Percentiles rank a stretch among this genome's conserved stretches.
phyloP scores from a whole-genome alignment of 2,329 filamentous ascomycete species.

The Bipolaris zeicola region DNA sequence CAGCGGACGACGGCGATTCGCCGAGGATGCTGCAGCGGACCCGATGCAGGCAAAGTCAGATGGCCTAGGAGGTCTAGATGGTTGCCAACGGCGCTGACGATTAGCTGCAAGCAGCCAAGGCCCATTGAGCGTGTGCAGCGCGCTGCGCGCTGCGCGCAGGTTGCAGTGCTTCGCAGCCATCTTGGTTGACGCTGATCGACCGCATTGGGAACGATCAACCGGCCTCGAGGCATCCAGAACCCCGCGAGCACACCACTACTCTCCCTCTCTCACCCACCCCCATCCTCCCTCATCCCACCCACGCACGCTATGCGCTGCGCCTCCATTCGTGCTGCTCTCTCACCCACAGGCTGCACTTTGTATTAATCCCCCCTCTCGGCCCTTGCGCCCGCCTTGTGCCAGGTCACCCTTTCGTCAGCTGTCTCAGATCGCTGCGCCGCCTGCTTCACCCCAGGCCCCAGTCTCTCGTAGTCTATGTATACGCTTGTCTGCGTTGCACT shows the following conservation, averaged over 20 bases:
- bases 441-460: slow-evolving; percentile 20
- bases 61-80: slow-evolving; percentile 16
- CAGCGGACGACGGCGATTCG: slow-evolving; percentile 20
- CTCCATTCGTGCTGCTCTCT: slow-evolving; percentile 25
- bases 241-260: slow-evolving; percentile 7
- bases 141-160: slow-evolving; percentile 21
- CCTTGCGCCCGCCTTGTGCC: slow-evolving; percentile 30
- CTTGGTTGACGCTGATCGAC: slow-evolving; percentile 29
- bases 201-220: slow-evolving; percentile 21
- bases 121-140: slow-evolving; percentile 17
- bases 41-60: slow-evolving; percentile 24
- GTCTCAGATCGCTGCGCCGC: slow-evolving; percentile 32
- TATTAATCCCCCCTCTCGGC: slow-evolving; percentile 26
- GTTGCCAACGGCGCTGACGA: slow-evolving; percentile 20
- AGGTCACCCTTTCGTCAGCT: slow-evolving; percentile 36
- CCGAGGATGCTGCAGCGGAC: slow-evolving; percentile 15
- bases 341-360: slow-evolving; percentile 15
- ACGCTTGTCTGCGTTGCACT: slow-evolving; percentile 25
- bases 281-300: slow-evolving; percentile 15
- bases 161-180: slow-evolving; percentile 23
- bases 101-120: slow-evolving; percentile 25
- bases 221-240: slow-evolving; percentile 13
- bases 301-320: slow-evolving; percentile 31
- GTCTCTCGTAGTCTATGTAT: slow-evolving; percentile 23
- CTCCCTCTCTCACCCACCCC: slow-evolving; percentile 22